Base-by-base conservation (phyloP, 371 early-diverging fungal genomes). In the Cokeromyces recurvatus region DNA sequence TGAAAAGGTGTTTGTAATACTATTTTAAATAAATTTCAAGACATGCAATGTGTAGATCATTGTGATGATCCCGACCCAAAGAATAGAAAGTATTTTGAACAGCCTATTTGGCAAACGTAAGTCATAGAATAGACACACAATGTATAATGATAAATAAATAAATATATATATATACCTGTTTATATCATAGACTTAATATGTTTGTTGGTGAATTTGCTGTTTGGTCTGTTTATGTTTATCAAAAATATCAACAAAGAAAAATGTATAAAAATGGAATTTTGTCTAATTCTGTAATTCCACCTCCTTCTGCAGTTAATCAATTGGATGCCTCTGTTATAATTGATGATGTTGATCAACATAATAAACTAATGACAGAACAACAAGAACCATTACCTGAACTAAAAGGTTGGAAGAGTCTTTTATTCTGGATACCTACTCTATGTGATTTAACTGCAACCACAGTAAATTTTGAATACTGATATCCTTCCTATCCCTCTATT, bases 21-120 rank as follows among this genome's bases (percentile, higher is more conserved):
- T 29, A 74, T 92, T 51, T 68, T 92, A 37, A 85, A 82, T 48
- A 92, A 92, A 63, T 81, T 81, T 46, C 91, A 91, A 68, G 90
- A 92, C 62, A 81, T 82, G 73, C 85, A 87, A 49, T 97, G 97
- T 71, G 90, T 95, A 25, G 79, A 64, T 15, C 85, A 91, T 68
- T 96, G 95, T 57, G 77, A 86, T 49, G 85, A 78, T 61, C 83
- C 89, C 8, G 85, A 92, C 57, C 79, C 85, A 3, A 51, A 57
- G n/a, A 79, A 85, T 19, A 73, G 77, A 34, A 62, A 80, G 38
- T 77, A 84, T 57, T 97, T 91, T 79, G 95, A 94, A 65, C 97
- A 97, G 67, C 97, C 97, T n/a, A 75, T 94, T 14, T 94, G 90
- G 91, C 95, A 97, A 78, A 94, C 95, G 74, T 74, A 68, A 64